phyloP scores from a whole-genome alignment of 1,139 yeast genomes.

The Diutina neorugosa region DNA sequence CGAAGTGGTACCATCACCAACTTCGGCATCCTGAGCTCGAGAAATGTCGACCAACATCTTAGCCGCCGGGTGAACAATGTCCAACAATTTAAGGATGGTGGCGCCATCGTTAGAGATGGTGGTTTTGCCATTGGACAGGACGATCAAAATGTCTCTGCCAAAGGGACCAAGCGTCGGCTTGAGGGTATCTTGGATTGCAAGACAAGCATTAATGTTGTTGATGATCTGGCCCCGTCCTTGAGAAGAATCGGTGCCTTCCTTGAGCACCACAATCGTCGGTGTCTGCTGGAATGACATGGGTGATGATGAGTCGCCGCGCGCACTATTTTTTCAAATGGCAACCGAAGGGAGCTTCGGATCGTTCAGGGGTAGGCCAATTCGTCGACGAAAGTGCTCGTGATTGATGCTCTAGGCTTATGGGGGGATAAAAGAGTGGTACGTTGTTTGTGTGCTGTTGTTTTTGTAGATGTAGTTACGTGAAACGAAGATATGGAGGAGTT shows the following conservation, averaged over 20 bases:
- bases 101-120: constrained; percentile 98
- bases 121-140: constrained; percentile 70
- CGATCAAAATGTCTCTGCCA: constrained; percentile 90
- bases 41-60: constrained; percentile 90
- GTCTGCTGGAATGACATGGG: constrained; percentile 35
- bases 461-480: no score
- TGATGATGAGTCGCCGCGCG: neutral
- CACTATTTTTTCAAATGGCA: constrained; percentile 1
- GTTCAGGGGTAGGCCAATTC: neutral
- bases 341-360: neutral
- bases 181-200: constrained; percentile 92
- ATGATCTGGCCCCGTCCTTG: constrained; percentile 95
- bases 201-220: constrained; percentile 90
- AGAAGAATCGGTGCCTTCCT: constrained; percentile 94
- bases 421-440: no score
- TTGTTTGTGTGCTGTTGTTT: no score
- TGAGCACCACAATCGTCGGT: constrained; percentile 92
- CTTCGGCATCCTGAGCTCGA: constrained; percentile 96
- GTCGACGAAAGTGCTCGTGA: no score
- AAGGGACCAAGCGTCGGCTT: constrained; percentile 94
- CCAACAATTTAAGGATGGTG: constrained; percentile 80
- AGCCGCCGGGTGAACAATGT: constrained; percentile 98
- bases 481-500: no score
- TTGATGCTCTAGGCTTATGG: no score
- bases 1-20: constrained; percentile 97